Base-by-base conservation (phyloP, 768 basidiomycete species). In the Tylopilus cervinicoccineus region DNA sequence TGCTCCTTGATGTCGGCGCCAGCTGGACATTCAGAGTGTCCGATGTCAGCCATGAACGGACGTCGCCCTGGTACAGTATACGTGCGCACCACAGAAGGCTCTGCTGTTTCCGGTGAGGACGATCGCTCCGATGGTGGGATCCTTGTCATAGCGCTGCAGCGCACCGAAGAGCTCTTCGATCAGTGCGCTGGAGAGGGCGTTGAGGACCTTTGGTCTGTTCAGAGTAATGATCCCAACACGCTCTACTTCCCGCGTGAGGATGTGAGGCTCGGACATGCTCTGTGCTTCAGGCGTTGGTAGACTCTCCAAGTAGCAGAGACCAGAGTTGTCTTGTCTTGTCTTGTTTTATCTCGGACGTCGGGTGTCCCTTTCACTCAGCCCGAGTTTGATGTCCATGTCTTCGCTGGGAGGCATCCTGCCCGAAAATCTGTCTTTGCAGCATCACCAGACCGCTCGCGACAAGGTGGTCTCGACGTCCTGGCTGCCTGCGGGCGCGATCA, bases 1-100 rank as follows among this genome's bases (percentile, higher is more conserved):
- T 97, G 96, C 68, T 97, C 94, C 70, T 94, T 97, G 71, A 98
- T 97, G 68, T 98, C 95, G 12, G 95, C 95, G 2, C 95, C 93
- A 54, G 93, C 93, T 56, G 26, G 10, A 19, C 7, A 34, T 29
- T 11, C 26, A 10, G 20, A 1, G 28, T 6, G 20, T 38, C 39
- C 13, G 10, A 23, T 6, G 20, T 38, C 39, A n/a, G 10, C 12
- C 1, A 19, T 27, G 40, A 46, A 16, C 4, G 9, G 6, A 17
- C n/a, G 6, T 17, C 6, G 5, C n/a, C n/a, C n/a, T n/a, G 5
- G 20, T 14, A n/a, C n/a, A n/a, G 20, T 10, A 8, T 1, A 4
- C 14, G 8, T 11, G 29, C 57, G 33, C 40, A 59, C 55, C 52
- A 27, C 52, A 55, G 64, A 98, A 97, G 1, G 90, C 93, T 65